Base-by-base conservation (phyloP, 805 yeast genomes). In the Candida gorgasii region DNA sequence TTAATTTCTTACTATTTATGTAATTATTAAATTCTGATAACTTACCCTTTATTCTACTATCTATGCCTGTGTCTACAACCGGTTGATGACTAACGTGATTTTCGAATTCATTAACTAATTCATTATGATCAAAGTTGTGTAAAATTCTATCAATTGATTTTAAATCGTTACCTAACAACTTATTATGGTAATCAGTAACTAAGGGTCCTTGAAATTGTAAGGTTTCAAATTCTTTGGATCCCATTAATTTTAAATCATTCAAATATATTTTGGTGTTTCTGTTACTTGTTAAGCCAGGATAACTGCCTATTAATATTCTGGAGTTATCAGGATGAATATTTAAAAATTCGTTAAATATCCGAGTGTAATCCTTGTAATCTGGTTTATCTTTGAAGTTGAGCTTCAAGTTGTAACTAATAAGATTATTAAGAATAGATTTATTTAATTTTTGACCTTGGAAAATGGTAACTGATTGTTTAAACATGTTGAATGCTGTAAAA, bases 81-180 rank as follows among this genome's bases (percentile, higher is more conserved):
- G 42, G 39, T 40, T 19, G 32, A 22, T 29, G 17, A n/a, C 5
- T 8, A 5, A 16, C 23, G 16, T 15, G 16, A 36, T 24, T 22
- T 12, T 36, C 26, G 19, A 29, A 28, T 15, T 39, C 27, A 30
- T 38, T 23, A 14, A 38, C 18, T 23, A 41, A 41, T 27, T 20
- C 19, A 15, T 55, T 61, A 12, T 66, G 65, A 51, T 45, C 48
- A 26, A 68, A 68, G 57, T 70, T 66, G 31, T 62, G 60, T 65
- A 70, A 62, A 44, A 70, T 61, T 26, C 72, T 51, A 50, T 63
- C 66, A 42, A 70, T 58, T 15, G 72, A 57, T 11, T 53, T 53
- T 35, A 63, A 69, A 46, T 67, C 70, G 39, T 61, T 64, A 9
- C 73, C 75, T 38, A 70, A 58, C 53, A 70, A 62, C 42, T 61